Evolutionary conservation across 176 grass and related monocot species (phyloP), one percentile per base, ranked within the genome.

Genomic region (Lolium perenne): DNA sequence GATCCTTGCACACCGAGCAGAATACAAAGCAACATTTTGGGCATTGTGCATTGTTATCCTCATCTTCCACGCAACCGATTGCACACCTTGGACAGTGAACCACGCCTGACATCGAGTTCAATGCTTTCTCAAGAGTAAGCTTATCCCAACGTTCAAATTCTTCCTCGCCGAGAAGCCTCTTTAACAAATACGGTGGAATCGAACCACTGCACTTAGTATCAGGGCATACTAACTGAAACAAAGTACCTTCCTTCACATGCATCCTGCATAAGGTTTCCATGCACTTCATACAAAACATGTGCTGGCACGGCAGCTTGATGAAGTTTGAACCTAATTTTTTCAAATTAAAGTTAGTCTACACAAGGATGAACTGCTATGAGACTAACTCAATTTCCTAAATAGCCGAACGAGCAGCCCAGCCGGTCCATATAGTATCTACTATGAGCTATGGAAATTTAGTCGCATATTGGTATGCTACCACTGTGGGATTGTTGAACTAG

Each of bases 61-160:
- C 86, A 84, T 91, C 86, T 91, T 80, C 88, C 83, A 93, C 88
- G 86, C 92, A 93, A 72, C 74, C 86, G 8, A 77, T 88, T 7
- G 60, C 83, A 73, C 92, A 93, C 53, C 86, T 86, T 62, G 92
- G 88, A 77, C 92, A 88, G 35, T 93, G 88, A 13, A 83, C 92
- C 35, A 91, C 83, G 49, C 88, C 86, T 41, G 88, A 68, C 92
- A 93, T 93, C 0, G 88, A 88, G 40, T 91, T 68, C 79, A 93
- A 77, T 84, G 92, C 43, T 82, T 91, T 91, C 73, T 90, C 59
- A 82, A 93, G 86, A 26, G 87, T 13, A 80, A 93, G 81, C 56
- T 68, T 90, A 86, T 93, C 86, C 92, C 88, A 93, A 20, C 80
- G 83, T 71, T 88, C 86, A 83, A 88, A 93, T 58, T 82, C 92